Evolutionary conservation across 2,329 filamentous ascomycete genomes (phyloP).

Genomic region (Zasmidium citrigriseum): DNA sequence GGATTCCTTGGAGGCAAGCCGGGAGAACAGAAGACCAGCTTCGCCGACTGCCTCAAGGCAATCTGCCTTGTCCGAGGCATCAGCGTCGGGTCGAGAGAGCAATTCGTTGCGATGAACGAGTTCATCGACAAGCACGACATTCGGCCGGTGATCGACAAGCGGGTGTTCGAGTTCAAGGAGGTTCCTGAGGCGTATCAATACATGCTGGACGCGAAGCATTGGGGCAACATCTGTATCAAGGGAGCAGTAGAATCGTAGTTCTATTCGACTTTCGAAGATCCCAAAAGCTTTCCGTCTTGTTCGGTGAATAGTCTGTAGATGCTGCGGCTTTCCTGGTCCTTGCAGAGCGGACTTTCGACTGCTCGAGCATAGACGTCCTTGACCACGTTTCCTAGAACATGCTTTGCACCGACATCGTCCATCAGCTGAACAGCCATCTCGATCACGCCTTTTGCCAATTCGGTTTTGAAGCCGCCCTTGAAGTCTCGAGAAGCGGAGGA

Average conservation of each 20-base stretch:
- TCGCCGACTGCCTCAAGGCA: constrained; percentile 52
- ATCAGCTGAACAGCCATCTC: constrained; percentile 36
- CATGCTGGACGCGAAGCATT: constrained; percentile 50
- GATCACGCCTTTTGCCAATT: constrained; percentile 38
- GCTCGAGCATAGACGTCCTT: constrained; percentile 11
- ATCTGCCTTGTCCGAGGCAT: constrained; percentile 59
- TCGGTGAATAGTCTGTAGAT: constrained; percentile 8
- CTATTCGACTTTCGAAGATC: background rate
- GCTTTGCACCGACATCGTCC: constrained; percentile 37
- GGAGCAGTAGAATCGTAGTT: constrained; percentile 8
- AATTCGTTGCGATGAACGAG: constrained; percentile 61
- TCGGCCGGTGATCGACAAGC: constrained; percentile 59
- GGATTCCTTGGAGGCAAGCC: constrained; percentile 55
- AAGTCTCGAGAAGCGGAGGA: constrained; percentile 42
- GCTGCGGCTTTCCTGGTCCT: constrained; percentile 9
- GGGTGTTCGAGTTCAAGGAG: constrained; percentile 55
- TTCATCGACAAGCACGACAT: constrained; percentile 60
- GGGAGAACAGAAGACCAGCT: constrained; percentile 49
- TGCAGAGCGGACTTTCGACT: constrained; percentile 6
- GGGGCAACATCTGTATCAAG: constrained; percentile 42
- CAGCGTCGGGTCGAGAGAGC: constrained; percentile 55
- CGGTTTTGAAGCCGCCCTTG: constrained; percentile 41
- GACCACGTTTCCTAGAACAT: constrained; percentile 27
- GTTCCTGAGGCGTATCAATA: constrained; percentile 51
- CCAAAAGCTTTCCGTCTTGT: background rate